A percentile compares a stretch with the other conserved stretches of the same genome.
phyloP scores from a whole-genome alignment of 1,139 yeast species.

The Protomyces inundatus region DNA sequence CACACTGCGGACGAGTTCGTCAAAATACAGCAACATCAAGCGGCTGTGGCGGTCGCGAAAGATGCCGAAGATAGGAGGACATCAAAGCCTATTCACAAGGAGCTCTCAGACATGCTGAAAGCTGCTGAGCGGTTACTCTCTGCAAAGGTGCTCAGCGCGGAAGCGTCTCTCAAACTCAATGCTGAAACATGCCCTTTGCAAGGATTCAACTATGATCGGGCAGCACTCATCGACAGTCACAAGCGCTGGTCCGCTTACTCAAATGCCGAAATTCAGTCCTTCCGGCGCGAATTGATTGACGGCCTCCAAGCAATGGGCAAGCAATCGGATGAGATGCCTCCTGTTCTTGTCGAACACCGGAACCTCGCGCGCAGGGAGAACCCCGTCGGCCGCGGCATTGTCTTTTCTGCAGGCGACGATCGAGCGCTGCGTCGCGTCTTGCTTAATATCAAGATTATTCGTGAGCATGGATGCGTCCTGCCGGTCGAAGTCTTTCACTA shows the following conservation, averaged over 20 bases:
- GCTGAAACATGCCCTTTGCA: not conserved
- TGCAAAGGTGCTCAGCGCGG: not conserved
- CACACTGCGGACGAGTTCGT: not conserved
- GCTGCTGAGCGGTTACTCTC: not conserved
- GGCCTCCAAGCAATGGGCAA: not conserved
- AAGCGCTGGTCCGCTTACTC: not conserved
- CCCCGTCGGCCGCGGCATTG: conserved; percentile 10
- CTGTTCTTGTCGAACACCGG: not conserved
- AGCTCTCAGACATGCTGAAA: not conserved
- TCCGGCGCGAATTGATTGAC: not conserved
- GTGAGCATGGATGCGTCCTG: conserved; percentile 10
- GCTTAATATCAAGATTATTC: conserved; percentile 9
- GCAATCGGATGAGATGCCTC: not conserved
- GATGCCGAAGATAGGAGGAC: not conserved
- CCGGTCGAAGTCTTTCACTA: conserved; percentile 9
- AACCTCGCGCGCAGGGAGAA: not conserved
- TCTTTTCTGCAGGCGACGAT: conserved; percentile 19
- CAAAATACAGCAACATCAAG: not conserved
- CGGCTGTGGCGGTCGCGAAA: not conserved
- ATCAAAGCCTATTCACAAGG: not conserved
- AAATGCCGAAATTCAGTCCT: conserved; percentile 1
- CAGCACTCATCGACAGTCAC: not conserved
- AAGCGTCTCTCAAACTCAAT: not conserved
- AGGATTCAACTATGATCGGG: not conserved
- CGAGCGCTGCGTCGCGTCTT: conserved; percentile 11